Base-by-base conservation (phyloP, 306 rosid genomes). In the Canavalia ensiformis region DNA sequence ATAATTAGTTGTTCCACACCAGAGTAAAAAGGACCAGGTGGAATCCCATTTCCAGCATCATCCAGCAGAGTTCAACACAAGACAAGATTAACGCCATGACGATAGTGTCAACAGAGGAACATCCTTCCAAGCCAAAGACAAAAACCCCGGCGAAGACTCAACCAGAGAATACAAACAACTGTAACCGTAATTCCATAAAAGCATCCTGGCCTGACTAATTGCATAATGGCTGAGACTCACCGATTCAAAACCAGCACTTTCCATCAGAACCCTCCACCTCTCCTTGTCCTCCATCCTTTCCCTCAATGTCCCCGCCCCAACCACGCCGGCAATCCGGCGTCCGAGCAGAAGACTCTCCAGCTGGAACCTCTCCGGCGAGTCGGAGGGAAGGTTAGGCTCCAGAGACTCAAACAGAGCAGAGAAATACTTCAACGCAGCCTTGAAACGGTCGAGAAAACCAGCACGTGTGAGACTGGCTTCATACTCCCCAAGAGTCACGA, bases 401-500 rank as follows among this genome's bases (percentile, higher is more conserved):
- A 95, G 80, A 4, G 96, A 90, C 68, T 95, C 97, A n/a, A 95
- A 95, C 50, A 93, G 30, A 8, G 99, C 97, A 0, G 86, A 65
- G 89, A 86, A 95, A 71, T 93, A 90, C 78, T 69, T 90, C 80
- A 95, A 79, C 0, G 96, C 98, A 55, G 87, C 83, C 68, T 85
- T 85, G 87, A 93, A 90, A 79, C 99, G 85, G 42, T 52, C 78
- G n/a, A 88, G 10, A 44, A 89, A 95, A 1, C 87, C 90, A 13
- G 83, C 88, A 52, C 90, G 83, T 63, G 90, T 93, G 82, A 95
- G 79, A 0, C 90, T 81, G 0, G 94, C 97, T 71, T 95, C 99
- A 76, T 93, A 89, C 72, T 95, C 99, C 0, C 99, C 99, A 6
- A 95, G 85, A 1, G 99, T 95, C 10, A 95, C 91, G 42, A 95